Conservation (phyloP, 176 grass and related monocot genomes). For the Rhynchospora breviuscula region DNA sequence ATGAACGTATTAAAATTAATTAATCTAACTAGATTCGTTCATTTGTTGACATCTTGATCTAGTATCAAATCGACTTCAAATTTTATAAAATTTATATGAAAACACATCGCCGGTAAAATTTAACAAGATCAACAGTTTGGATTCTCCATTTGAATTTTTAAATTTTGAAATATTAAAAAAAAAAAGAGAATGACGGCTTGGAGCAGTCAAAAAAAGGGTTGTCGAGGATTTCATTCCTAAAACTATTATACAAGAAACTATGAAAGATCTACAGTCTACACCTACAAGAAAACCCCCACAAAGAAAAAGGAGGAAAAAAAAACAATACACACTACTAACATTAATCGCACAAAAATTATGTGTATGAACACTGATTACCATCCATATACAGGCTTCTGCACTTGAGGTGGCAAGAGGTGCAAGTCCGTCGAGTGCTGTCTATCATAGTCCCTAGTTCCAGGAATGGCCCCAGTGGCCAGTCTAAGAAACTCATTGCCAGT, state of each 20-base stretch:
- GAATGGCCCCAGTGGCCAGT: constrained; percentile 72
- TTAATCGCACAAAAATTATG: neutral
- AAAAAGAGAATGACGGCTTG: no score
- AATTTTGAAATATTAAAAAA: no score
- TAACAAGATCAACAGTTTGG: no score
- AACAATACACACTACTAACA: constrained; percentile 8
- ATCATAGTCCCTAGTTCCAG: constrained; percentile 50
- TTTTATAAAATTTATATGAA: no score
- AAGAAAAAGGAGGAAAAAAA: neutral
- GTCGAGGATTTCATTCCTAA: no score
- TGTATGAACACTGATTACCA: constrained; percentile 45
- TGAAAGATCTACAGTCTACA: constrained; percentile 21
- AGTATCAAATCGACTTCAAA: no score
- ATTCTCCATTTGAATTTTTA: no score
- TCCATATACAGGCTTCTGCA: constrained; percentile 83
- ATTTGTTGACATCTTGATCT: no score
- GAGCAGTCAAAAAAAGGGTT: no score
- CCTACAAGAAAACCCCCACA: neutral
- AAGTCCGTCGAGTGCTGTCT: constrained; percentile 74
- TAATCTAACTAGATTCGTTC: no score
- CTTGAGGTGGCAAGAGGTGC: constrained; percentile 61
- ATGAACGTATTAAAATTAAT: no score
- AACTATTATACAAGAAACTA: constrained; percentile 1
- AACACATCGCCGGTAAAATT: no score
- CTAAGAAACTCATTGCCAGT: constrained; percentile 76